Base-by-base conservation (phyloP, 2,329 filamentous ascomycete species). In the Xylaria sp. region DNA sequence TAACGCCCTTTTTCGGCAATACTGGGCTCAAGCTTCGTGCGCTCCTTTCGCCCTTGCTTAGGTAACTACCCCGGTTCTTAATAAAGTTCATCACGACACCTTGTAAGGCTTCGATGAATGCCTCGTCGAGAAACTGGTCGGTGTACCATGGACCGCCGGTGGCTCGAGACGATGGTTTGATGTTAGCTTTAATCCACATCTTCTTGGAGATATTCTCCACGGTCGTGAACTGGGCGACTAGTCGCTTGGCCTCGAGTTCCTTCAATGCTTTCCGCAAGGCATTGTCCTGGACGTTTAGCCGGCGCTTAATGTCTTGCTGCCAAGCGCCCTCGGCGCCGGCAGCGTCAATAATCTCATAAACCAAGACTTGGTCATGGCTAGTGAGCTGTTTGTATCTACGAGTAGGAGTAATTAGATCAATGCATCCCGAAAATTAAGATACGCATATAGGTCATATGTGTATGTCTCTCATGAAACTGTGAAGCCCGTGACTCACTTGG, bases 111-210 rank as follows among this genome's bases (percentile, higher is more conserved):
- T 92, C 90, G 75, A 98, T 94, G 79, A 99, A 93, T 67, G 92
- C 92, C 72, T 92, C 91, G 80, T 99, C 96, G 13, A 98, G 87
- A 72, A 94, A 92, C 62, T 94, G 93, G 71, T 97, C 94, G 8
- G 93, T 94, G 80, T 96, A 98, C 93, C 95, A 99, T 9, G 94
- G 92, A 1, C 96, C 96, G 57, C 96, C 96, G 0, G 94, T 97
- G 56, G 97, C 93, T 70, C 96, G 92, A 71, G 98, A 94, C 63
- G 91, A 93, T 0, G 96, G 95, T 12, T 90, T 89, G 69, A 99
- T 88, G 71, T 91, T 91, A 63, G 91, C 89, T 77, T 97, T 91
- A 86, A 99, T 97, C 85, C 96, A 99, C 88, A 97, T 97, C 82
- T 97, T 97, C 79, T 96, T 92, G 73, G 91, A 92, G 33, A 94